Conservation (phyloP, 371 early-diverging fungal species). For the Mortierella sp. region DNA sequence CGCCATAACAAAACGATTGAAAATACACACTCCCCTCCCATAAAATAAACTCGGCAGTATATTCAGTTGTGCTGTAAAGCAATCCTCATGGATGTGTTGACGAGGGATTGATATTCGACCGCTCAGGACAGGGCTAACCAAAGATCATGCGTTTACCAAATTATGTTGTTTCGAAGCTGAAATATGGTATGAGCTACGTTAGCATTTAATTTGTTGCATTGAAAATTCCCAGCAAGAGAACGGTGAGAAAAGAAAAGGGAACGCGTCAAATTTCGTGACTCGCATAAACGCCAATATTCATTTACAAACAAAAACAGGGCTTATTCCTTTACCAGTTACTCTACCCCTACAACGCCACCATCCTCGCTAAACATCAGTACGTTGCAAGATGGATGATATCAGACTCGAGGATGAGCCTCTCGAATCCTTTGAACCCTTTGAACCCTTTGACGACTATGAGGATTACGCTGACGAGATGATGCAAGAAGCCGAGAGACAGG, state of each 20-base stretch:
- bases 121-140: no score
- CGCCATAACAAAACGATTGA: background rate
- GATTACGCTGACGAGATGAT: constrained; percentile 46
- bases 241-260: no score
- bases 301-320: no score
- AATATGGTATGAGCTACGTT: no score
- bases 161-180: no score
- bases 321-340: background rate
- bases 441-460: constrained; percentile 43
- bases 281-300: no score
- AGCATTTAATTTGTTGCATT: no score
- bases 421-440: constrained; percentile 48
- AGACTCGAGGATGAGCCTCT: constrained; percentile 39
- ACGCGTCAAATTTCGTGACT: no score
- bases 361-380: background rate
- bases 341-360: background rate
- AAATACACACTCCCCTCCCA: constrained; percentile 25
- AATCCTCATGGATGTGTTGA: no score
- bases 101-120: no score
- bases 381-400: constrained; percentile 35
- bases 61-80: background rate
- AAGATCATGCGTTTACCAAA: no score
- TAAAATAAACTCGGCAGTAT: constrained; percentile 16
- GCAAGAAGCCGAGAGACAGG: constrained; percentile 33
- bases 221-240: no score